These are phyloP conservation scores for Phialemoniopsis sp. DNA, from an alignment of 2,329 filamentous ascomycete species.

Conservation along the genomic window DNA sequence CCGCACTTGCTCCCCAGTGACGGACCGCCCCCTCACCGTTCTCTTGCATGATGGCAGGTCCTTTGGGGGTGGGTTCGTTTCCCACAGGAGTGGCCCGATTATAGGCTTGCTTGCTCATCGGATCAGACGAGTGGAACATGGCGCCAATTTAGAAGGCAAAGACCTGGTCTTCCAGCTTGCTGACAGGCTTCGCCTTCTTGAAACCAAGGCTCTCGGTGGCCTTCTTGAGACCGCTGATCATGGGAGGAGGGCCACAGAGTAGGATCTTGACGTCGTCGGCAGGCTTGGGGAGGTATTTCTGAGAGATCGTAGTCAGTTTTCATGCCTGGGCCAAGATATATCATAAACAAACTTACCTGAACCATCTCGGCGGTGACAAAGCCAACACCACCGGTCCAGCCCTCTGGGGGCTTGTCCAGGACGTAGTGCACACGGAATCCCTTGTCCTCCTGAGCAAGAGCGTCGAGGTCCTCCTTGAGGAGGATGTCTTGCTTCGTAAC, in stretches of 20 bases:
- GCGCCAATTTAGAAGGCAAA: conserved; percentile 70
- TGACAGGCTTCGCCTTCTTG: conserved; percentile 88
- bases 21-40: no score
- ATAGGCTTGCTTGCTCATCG: no score
- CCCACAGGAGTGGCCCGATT: no score
- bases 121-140: neutral
- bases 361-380: conserved; percentile 97
- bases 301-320: conserved; percentile 21
- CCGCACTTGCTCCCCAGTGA: no score
- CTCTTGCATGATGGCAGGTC: no score
- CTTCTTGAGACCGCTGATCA: conserved; percentile 98
- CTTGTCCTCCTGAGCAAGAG: conserved; percentile 70
- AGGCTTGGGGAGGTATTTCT: conserved; percentile 78
- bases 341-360: conserved; percentile 40
- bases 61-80: no score
- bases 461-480: conserved; percentile 85
- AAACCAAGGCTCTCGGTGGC: conserved; percentile 83
- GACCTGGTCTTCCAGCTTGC: conserved; percentile 96
- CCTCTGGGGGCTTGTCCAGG: conserved; percentile 89
- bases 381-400: conserved; percentile 88
- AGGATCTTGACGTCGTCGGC: conserved; percentile 88
- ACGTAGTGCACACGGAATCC: conserved; percentile 91
- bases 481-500: conserved; percentile 91
- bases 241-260: conserved; percentile 91
- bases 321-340: neutral